Conservation (phyloP, 2,329 filamentous ascomycete species). For the Fusarium caatingaense region DNA sequence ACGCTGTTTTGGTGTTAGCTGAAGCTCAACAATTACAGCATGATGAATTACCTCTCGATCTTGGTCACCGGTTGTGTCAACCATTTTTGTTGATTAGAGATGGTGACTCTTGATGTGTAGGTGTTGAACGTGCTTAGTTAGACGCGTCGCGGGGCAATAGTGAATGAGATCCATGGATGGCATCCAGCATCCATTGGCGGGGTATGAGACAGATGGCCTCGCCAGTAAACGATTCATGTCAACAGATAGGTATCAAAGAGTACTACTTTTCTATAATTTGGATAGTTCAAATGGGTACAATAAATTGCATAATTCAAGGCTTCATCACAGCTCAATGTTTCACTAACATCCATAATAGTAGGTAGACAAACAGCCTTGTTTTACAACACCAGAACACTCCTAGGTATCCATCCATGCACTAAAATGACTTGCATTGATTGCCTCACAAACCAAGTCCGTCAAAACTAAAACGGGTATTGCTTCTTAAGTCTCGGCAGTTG, state of each 20-base stretch:
- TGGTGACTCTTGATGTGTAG: constrained; percentile 1
- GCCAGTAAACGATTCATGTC: not conserved
- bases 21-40: not conserved
- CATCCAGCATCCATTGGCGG: constrained; percentile 8
- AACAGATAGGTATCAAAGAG: not conserved
- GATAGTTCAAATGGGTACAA: not conserved
- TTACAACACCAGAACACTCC: not conserved
- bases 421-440: not conserved
- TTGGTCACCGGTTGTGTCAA: constrained; percentile 49
- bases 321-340: not conserved
- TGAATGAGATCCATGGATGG: not conserved
- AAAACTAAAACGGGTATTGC: not conserved
- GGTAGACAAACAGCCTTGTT: not conserved
- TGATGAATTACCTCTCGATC: constrained; percentile 50
- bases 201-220: not conserved
- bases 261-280: not conserved
- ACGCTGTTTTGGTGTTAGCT: constrained; percentile 61
- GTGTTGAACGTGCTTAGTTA: constrained; percentile 13
- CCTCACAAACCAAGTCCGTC: not conserved
- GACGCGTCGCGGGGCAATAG: constrained; percentile 39
- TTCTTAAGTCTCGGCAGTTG: constrained; percentile 10
- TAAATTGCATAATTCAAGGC: not conserved
- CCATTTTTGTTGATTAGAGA: constrained; percentile 44
- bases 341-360: not conserved
- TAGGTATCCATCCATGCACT: not conserved